A percentile compares a stretch with the other conserved stretches of the same genome.
These are phyloP conservation scores for Rhododendron griersonianum DNA, from an alignment of 148 eudicot genomes.

Conservation along the genomic window DNA sequence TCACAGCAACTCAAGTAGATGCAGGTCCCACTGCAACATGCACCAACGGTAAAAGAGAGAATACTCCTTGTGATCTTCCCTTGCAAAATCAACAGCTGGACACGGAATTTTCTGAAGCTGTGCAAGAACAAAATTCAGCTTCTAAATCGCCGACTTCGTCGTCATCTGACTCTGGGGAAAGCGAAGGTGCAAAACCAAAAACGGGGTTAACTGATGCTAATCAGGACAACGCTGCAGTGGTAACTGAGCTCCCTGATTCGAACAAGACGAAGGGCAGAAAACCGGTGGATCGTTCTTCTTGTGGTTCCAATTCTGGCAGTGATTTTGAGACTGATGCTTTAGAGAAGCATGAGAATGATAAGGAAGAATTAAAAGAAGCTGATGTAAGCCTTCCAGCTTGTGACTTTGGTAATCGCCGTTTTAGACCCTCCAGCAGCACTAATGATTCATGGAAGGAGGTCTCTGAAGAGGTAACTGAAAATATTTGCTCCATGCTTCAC, in stretches of 20 bases:
- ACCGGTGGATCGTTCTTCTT: conserved; percentile 86
- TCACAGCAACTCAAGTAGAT: conserved; percentile 25
- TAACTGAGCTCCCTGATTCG: conserved; percentile 39
- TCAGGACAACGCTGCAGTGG: conserved; percentile 29
- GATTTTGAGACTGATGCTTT: conserved; percentile 87
- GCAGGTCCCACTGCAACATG: conserved; percentile 24
- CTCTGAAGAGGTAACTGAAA: conserved; percentile 70
- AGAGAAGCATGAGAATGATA: conserved; percentile 42
- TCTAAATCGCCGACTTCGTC: conserved; percentile 41
- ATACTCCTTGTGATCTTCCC: conserved; percentile 29
- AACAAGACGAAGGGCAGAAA: conserved; percentile 50
- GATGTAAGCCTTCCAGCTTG: conserved; percentile 34
- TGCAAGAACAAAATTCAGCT: conserved; percentile 39
- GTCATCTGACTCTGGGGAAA: conserved; percentile 52
- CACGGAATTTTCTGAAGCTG: conserved; percentile 41
- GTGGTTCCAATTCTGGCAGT: conserved; percentile 96
- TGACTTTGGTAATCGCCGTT: conserved; percentile 58
- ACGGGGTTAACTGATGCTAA: conserved; percentile 22
- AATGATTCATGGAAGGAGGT: conserved; percentile 93
- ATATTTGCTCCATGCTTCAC: neutral
- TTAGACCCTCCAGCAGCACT: conserved; percentile 36
- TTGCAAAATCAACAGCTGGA: conserved; percentile 42
- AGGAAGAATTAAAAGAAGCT: conserved; percentile 49
- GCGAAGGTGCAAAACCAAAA: conserved; percentile 36
- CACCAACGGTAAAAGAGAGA: conserved; percentile 37